Conservation (phyloP, 306 rosid species). For the Canavalia gladiata region DNA sequence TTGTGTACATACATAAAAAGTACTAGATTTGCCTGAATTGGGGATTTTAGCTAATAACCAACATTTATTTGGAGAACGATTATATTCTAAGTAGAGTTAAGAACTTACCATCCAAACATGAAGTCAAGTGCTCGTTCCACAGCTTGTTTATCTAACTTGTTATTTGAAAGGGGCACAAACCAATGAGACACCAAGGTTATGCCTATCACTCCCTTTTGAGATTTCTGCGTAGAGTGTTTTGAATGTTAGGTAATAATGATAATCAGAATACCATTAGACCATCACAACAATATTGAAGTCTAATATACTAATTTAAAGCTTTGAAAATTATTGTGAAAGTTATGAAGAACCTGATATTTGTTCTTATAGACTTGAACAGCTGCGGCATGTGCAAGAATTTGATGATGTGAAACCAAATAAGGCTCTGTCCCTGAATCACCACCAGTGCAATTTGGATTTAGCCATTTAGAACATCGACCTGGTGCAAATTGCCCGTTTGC, state of each 20-base stretch:
- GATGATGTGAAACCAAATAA: constrained; percentile 64
- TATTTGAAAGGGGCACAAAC: constrained; percentile 57
- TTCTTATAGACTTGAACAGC: constrained; percentile 60
- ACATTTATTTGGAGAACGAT: not conserved
- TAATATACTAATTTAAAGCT: not conserved
- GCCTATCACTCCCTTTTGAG: constrained; percentile 71
- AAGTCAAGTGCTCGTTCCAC: constrained; percentile 65
- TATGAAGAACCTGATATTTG: constrained; percentile 52
- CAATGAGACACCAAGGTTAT: constrained; percentile 58
- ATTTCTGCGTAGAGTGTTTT: constrained; percentile 40
- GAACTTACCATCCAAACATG: constrained; percentile 73
- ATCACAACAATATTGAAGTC: not conserved
- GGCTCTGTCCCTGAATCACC: constrained; percentile 73
- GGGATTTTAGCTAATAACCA: not conserved
- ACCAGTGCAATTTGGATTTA: constrained; percentile 50
- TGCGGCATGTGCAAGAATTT: constrained; percentile 70
- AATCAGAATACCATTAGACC: not conserved
- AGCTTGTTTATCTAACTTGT: constrained; percentile 50
- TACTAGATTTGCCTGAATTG: constrained; percentile 22
- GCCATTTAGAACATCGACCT: constrained; percentile 62
- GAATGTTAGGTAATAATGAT: not conserved
- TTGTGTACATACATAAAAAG: constrained; percentile 25
- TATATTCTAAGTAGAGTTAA: not conserved
- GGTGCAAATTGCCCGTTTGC: constrained; percentile 43
- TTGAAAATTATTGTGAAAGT: not conserved